phyloP scores from a whole-genome alignment of 1,139 yeast genomes.

The Zygoascus hellenicus region DNA sequence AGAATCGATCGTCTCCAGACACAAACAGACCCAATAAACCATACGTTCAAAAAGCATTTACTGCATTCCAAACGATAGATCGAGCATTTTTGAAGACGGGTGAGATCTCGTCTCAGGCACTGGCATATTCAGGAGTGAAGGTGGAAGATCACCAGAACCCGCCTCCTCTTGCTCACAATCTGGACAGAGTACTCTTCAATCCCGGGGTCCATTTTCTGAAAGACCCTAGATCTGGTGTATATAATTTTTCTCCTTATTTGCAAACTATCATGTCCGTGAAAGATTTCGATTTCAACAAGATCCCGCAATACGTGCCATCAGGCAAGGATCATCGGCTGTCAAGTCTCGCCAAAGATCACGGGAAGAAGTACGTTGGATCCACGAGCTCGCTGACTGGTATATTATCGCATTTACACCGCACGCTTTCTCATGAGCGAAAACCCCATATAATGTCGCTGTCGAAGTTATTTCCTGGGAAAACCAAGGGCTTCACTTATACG shows the following conservation, averaged over 20 bases:
- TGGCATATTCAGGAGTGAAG: conserved; percentile 20
- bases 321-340: conserved; percentile 55
- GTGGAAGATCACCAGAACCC: conserved; percentile 24
- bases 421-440: conserved; percentile 57
- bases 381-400: conserved; percentile 83
- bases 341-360: conserved; percentile 40
- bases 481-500: conserved; percentile 33
- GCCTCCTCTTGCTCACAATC: conserved; percentile 53
- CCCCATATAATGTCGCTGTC: conserved; percentile 44
- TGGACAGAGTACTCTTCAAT: conserved; percentile 65
- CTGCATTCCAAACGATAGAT: conserved; percentile 8
- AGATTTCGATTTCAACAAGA: conserved; percentile 58
- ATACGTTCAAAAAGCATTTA: conserved; percentile 1
- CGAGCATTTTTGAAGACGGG: conserved; percentile 6
- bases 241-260: conserved; percentile 61
- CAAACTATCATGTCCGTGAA: conserved; percentile 58
- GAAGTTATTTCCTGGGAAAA: conserved; percentile 36
- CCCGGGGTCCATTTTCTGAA: conserved; percentile 80
- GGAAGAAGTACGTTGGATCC: conserved; percentile 59
- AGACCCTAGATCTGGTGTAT: conserved; percentile 70
- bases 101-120: conserved; percentile 11
- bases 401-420: conserved; percentile 64
- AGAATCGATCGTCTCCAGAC: too few species aligned
- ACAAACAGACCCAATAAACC: background rate
- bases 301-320: conserved; percentile 58